Base-by-base conservation (phyloP, 305 asterid genomes). In the Solanum hybrid region DNA sequence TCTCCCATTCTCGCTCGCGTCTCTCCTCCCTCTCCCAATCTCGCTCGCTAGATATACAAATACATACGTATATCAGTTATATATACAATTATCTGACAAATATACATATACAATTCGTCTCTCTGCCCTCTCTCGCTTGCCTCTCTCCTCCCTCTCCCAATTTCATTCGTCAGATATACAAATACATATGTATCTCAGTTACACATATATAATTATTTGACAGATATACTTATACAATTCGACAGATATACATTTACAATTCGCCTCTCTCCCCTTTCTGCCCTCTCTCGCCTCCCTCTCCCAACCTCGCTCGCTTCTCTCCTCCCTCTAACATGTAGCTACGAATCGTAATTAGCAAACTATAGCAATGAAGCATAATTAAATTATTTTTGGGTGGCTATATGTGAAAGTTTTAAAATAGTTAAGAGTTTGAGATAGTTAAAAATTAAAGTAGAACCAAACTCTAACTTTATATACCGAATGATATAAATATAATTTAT, bases 281-380 rank as follows among this genome's bases (percentile, higher is more conserved):
- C 22, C 0, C 19, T 51, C 22, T 14, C 64, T 45, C 8, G 1
- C 13, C 24, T 51, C 10, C 66, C 66, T 51, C 64, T 51, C 0
- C 2, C 24, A 17, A 56, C 1, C 69, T 56, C 10, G 2, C 24
- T 56, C 4, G 10, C 24, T 0, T 56, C 2, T 60, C 10, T 60
- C 10, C 26, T 60, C 11, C 11, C 71, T 60, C 4, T 60, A 60
- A 60, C 26, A 19, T 19, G 26, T 60, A 60, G 2, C n/a, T 7
- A 60, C 71, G 0, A 60, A 60, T 60, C 2, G 0, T 7, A 19
- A 19, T 19, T 60, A 60, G 0, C 2, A 19, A 60, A 60, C 4
- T 19, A 60, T 60, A 60, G 1, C 24, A 0, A 60, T 2, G 2
- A 0, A 56, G 0, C 24, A 56, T 56, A 0, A 22, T 56, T 56